Base-by-base conservation (phyloP, 108 stramenopile species). In the Cyclotella baltica region DNA sequence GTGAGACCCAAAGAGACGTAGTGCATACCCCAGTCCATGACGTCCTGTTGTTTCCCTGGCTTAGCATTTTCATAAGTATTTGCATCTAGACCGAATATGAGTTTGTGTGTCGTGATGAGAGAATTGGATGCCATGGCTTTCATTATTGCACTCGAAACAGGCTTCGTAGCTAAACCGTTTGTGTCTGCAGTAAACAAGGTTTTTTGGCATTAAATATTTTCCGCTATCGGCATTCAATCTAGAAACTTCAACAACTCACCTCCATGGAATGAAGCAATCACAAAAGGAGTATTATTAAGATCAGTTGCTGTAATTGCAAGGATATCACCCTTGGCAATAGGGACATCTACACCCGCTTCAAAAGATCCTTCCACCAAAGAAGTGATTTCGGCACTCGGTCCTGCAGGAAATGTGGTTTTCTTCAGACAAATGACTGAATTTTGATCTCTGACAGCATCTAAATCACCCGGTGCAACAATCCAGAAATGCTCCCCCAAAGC, bases 21-120 rank as follows among this genome's bases (percentile, higher is more conserved):
- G 46, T 76, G 77, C 23, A 67, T 72, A 18, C 73, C 90, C 76
- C 88, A 91, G 3, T 91, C 90, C 22, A 86, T 38, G 27, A 88
- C 87, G 65, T 85, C 87, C 67, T 90, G 89, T 43, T 77, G 78
- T 58, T 88, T 85, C 62, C 86, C 90, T 16, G 85, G 82, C 65
- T 66, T 82, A 37, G 72, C 80, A 27, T 78, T 76, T 43, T 78
- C 83, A 53, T 92, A 92, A 3, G 86, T 87, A 72, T 92, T 92
- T 66, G 90, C 90, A 75, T 92, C 90, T 53, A 92, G 75, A 31
- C 90, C 90, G 56, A 89, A 92, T 46, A 92, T 38, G 22, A 92
- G 84, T 64, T 73, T 83, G 51, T 85, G 79, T n/a, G 75, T 71
- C 27, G 48, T 53, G 23, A 84, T 80, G 16, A 70, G 62, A 16